Percentiles rank a stretch among this genome's conserved stretches.
phyloP scores from a whole-genome alignment of 176 grass and related monocot species.

The Phoenix roebelenii region DNA sequence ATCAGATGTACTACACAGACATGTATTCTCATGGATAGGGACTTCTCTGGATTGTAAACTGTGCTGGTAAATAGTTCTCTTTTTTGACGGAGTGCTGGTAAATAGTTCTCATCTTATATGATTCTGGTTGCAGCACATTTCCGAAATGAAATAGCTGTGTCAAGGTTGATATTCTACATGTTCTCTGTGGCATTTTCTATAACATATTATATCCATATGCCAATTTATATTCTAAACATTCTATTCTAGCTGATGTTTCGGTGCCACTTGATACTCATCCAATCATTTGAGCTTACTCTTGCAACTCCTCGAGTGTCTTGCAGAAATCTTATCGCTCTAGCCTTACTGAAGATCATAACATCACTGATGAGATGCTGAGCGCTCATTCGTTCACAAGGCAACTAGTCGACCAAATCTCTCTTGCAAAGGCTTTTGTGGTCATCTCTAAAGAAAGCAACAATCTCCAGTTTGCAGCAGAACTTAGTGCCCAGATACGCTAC shows the following conservation, averaged over 20 bases:
- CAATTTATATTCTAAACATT: background rate
- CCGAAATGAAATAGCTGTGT: too few species aligned
- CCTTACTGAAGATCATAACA: constrained; percentile 45
- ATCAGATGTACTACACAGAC: too few species aligned
- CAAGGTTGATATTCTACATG: too few species aligned
- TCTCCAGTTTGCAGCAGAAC: constrained; percentile 71
- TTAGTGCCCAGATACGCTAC: constrained; percentile 42
- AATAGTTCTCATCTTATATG: too few species aligned
- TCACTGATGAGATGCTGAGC: constrained; percentile 77
- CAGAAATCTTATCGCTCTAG: constrained; percentile 60
- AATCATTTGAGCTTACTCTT: background rate
- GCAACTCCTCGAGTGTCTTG: background rate
- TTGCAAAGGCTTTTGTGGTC: constrained; percentile 66
- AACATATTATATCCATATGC: too few species aligned
- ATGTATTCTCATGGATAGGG: too few species aligned
- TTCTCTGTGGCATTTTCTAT: too few species aligned
- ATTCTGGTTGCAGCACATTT: too few species aligned
- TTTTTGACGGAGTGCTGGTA: too few species aligned
- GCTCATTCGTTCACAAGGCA: constrained; percentile 65
- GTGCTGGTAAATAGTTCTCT: too few species aligned
- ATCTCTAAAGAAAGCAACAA: constrained; percentile 69
- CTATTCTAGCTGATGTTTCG: background rate
- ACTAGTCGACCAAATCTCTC: constrained; percentile 79
- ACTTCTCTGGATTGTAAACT: too few species aligned
- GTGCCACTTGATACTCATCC: background rate